phyloP scores from a whole-genome alignment of 768 basidiomycete species.

The Mycena capillaripes region DNA sequence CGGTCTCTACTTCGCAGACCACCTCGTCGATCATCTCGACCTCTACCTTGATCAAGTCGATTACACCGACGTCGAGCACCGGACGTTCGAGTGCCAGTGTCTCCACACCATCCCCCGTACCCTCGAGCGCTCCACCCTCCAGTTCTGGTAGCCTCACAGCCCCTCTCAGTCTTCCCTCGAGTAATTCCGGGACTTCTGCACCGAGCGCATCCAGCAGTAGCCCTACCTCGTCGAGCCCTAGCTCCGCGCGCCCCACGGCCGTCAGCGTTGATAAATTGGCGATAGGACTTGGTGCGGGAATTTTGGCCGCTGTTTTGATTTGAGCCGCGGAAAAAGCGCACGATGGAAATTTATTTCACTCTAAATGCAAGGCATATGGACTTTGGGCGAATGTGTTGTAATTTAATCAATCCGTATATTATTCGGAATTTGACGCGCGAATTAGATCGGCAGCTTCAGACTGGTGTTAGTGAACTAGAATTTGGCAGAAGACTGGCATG shows the following conservation, averaged over 20 bases:
- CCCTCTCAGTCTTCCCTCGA: too few species aligned
- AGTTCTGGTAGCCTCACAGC: background rate
- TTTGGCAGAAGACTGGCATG: background rate
- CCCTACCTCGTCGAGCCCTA: background rate
- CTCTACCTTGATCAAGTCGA: too few species aligned
- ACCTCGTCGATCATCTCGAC: background rate
- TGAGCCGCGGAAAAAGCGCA: background rate
- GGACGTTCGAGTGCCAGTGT: background rate
- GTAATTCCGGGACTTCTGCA: background rate
- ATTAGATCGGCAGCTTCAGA: conserved; percentile 13
- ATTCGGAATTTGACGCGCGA: background rate
- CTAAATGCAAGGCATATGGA: too few species aligned
- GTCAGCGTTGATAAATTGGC: background rate
- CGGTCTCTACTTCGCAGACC: background rate
- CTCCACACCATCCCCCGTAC: too few species aligned
- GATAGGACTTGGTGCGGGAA: conserved; percentile 10
- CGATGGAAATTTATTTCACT: conserved; percentile 1
- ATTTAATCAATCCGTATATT: background rate
- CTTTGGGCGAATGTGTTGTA: background rate
- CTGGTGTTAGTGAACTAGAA: background rate
- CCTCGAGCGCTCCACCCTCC: too few species aligned
- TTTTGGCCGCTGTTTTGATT: conserved; percentile 8
- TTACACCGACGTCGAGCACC: too few species aligned
- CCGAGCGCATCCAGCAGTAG: background rate
- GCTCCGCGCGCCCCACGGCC: background rate